Conservation (phyloP, 345 rosid species). For the Geranium rotundifolium region DNA sequence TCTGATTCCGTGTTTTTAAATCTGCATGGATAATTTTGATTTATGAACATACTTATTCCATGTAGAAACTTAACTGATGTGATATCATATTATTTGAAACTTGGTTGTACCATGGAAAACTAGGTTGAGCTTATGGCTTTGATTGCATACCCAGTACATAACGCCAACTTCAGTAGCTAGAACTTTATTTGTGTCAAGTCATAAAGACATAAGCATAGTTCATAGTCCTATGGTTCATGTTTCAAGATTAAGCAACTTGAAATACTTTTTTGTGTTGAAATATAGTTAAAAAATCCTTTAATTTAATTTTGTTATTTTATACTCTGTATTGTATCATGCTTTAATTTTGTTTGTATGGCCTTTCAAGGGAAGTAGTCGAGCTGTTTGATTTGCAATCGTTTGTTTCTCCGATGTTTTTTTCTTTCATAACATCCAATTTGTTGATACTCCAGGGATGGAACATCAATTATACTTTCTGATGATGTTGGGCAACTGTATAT, state of each 20-base stretch:
- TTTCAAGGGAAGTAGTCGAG: not conserved
- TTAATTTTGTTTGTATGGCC: not conserved
- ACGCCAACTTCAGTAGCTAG: not conserved
- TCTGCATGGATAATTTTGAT: not conserved
- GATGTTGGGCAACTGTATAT: constrained; percentile 93
- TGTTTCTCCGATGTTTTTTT: not conserved
- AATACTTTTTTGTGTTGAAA: not conserved
- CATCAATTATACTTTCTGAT: constrained; percentile 93
- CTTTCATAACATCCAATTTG: constrained; percentile 4
- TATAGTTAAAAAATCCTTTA: not conserved
- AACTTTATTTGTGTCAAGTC: not conserved
- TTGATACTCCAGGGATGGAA: constrained; percentile 62
- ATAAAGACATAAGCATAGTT: too few species aligned
- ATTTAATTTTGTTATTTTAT: too few species aligned
- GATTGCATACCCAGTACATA: not conserved
- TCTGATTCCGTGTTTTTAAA: not conserved
- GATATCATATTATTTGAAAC: not conserved
- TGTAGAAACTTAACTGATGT: too few species aligned
- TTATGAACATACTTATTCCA: not conserved
- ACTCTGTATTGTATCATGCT: not conserved
- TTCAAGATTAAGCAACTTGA: not conserved
- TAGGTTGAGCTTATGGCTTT: not conserved
- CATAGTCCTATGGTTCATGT: not conserved
- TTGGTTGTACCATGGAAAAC: not conserved
- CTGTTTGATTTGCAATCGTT: not conserved